A percentile compares a stretch with the other conserved stretches of the same genome.
Evolutionary conservation across 257 asterid genomes (phyloP).

Genomic region (Fraxinus cuspidata): DNA sequence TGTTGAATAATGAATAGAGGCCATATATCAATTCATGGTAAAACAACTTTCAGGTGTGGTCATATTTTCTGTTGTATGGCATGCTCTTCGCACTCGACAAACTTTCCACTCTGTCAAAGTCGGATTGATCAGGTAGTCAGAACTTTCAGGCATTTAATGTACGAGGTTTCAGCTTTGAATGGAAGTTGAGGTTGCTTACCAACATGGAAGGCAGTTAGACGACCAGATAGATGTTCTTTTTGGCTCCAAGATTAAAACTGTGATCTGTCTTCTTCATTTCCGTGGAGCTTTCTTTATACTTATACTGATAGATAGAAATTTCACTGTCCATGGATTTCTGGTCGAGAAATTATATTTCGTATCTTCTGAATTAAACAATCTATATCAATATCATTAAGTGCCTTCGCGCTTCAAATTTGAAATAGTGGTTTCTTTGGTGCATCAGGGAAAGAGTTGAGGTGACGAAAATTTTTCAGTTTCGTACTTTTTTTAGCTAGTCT

Average conservation of each 20-base stretch:
- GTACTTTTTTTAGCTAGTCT: not conserved
- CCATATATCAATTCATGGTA: not conserved
- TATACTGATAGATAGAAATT: not conserved
- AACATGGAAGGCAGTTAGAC: not conserved
- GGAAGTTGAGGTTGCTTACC: conserved; percentile 3
- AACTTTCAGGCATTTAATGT: conserved; percentile 66
- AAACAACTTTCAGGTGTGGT: conserved; percentile 73
- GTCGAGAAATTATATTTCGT: not conserved
- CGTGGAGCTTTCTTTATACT: not conserved
- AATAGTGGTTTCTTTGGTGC: not conserved
- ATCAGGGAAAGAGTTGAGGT: not conserved
- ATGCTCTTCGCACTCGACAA: conserved; percentile 84
- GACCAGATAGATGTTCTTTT: not conserved
- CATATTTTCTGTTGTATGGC: conserved; percentile 95
- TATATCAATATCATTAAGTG: not conserved
- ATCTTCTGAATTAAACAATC: not conserved
- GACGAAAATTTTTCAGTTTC: not conserved
- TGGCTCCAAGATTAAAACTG: not conserved
- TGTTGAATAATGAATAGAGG: not conserved
- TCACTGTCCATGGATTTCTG: not conserved
- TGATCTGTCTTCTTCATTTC: not conserved
- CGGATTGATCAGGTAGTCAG: conserved; percentile 72
- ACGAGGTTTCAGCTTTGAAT: not conserved
- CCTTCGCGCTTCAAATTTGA: not conserved
- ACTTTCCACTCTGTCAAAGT: conserved; percentile 92